phyloP scores from a whole-genome alignment of 2,329 filamentous ascomycete genomes.

The Botrytis medusae region DNA sequence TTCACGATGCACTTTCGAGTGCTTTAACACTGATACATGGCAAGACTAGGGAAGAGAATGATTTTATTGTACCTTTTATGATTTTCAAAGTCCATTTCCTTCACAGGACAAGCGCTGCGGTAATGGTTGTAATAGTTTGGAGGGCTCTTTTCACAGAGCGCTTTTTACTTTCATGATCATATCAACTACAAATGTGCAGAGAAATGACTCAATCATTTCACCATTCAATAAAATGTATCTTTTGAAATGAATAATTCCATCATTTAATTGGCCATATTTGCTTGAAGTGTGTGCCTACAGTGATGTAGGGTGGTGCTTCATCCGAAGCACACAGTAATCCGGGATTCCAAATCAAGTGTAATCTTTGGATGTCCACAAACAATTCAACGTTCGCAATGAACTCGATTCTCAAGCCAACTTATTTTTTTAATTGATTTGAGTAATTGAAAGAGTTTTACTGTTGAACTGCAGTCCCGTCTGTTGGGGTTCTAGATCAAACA shows the following conservation, averaged over 20 bases:
- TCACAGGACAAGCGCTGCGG: not conserved
- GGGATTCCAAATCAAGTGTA: not conserved
- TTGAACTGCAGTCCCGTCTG: not conserved
- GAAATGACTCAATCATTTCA: not conserved
- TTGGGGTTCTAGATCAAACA: no score
- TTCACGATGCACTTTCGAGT: not conserved
- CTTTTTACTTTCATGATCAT: not conserved
- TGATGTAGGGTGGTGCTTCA: not conserved
- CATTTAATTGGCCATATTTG: not conserved
- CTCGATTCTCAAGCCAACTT: not conserved
- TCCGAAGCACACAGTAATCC: not conserved
- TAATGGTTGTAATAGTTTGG: not conserved
- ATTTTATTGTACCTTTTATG: not conserved
- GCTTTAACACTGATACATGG: not conserved
- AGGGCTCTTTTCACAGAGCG: not conserved
- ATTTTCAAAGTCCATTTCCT: not conserved
- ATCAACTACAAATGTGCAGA: not conserved
- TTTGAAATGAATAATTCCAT: not conserved
- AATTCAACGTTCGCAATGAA: not conserved
- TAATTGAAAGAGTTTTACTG: not conserved
- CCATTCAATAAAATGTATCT: not conserved
- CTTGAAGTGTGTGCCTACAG: not conserved
- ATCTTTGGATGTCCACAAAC: not conserved
- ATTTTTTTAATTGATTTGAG: not conserved
- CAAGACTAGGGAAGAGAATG: not conserved